Base-by-base conservation (phyloP, 2,329 filamentous ascomycete species). In the Alternaria viburni region DNA sequence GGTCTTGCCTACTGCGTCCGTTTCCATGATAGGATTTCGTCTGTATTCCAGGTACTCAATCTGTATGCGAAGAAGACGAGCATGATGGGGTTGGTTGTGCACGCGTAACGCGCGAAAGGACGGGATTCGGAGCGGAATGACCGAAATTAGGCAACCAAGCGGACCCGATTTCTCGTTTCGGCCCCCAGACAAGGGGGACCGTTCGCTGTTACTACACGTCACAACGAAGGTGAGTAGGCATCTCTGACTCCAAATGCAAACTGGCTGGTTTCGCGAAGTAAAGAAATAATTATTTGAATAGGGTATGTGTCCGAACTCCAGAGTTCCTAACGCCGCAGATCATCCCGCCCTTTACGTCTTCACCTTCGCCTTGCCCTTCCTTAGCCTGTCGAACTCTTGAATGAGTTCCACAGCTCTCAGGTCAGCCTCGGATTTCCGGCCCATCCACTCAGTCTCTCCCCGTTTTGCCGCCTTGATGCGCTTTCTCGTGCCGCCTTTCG, bases 1-100 rank as follows among this genome's bases (percentile, higher is more conserved):
- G 21, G 44, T 62, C 21, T 43, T 60, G 21, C 51, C 58, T 23
- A 30, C 10, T 17, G 78, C 46, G 69, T 77, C 45, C 52, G 44
- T 19, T 55, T 69, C 60, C 69, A 71, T 69, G 4, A 51, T 51
- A 8, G 26, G 30, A 30, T 32, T 5, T 28, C 11, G 11, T 23
- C 12, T 19, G 19, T 10, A 11, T 12, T 15, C 3, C 12, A 51
- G 17, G 26, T 51, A 21, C 6, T 5, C 17, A 6, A 28, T 15
- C 11, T 51, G 17, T 12, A 5, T 21, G 19, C 11, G 47, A 32
- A 19, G 12, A 15, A 32, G 12, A 12, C 30, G 7, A 32, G 19
- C 26, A 21, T 51, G 6, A 51, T 21, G 47, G 47, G 5, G 47
- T 28, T 21, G n/a, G 17, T 15, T 8, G 47, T 51, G 47, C 47